phyloP scores from a whole-genome alignment of 768 basidiomycete species.

The Agrocybe pediades region DNA sequence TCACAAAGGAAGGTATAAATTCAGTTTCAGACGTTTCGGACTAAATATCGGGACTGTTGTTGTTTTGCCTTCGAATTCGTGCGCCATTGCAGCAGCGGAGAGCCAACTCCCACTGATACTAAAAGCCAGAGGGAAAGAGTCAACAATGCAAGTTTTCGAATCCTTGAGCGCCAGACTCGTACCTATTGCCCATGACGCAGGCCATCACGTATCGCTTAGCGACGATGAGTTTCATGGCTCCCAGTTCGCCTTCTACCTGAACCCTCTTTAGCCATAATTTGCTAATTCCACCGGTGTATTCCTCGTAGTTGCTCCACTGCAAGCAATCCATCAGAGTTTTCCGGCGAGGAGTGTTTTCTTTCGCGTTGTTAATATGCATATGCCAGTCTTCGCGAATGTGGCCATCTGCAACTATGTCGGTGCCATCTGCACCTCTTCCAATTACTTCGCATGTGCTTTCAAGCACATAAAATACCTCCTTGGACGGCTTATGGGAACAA shows the following conservation, averaged over 20 bases:
- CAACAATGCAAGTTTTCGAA: background rate
- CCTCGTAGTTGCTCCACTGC: conserved; percentile 71
- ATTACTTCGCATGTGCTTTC: conserved; percentile 77
- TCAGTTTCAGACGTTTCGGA: conserved; percentile 32
- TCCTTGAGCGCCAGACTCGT: background rate
- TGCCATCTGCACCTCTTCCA: conserved; percentile 34
- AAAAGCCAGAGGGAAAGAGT: conserved; percentile 1
- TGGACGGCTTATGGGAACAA: conserved; percentile 13
- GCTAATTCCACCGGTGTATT: conserved; percentile 70
- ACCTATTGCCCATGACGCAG: conserved; percentile 76
- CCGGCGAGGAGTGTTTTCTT: conserved; percentile 8
- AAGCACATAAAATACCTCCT: conserved; percentile 54
- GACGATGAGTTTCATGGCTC: conserved; percentile 42
- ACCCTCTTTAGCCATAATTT: conserved; percentile 59
- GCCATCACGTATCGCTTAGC: conserved; percentile 70
- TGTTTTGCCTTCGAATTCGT: conserved; percentile 62
- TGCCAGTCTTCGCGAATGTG: conserved; percentile 67
- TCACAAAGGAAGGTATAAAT: conserved; percentile 69
- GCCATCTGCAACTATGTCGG: background rate
- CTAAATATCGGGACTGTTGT: conserved; percentile 1
- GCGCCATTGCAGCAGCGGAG: conserved; percentile 70
- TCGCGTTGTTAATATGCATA: conserved; percentile 42
- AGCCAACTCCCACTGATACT: conserved; percentile 74
- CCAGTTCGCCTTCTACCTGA: conserved; percentile 41
- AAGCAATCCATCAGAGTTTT: conserved; percentile 40